Conservation (phyloP, 129 eudicot genomes). For the Apium graveolens region DNA sequence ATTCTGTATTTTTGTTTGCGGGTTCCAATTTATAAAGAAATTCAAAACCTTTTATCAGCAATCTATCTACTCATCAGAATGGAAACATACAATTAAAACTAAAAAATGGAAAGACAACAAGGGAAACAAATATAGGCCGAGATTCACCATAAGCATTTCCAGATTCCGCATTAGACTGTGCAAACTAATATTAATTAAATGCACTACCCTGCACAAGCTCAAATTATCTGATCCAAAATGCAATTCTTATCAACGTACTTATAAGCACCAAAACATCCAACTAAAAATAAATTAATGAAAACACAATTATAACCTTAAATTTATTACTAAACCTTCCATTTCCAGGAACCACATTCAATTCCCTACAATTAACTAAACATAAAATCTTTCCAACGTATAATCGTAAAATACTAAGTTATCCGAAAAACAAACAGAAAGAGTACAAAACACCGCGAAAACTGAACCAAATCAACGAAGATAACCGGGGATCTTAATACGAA, state of each 20-base stretch:
- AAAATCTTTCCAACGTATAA: background rate
- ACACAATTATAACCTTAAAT: background rate
- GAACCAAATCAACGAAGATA: conserved; percentile 39
- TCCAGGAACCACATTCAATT: background rate
- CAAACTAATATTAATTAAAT: no score
- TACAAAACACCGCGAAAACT: background rate
- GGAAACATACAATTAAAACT: background rate
- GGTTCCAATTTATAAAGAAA: no score
- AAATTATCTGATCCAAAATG: background rate
- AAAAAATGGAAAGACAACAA: background rate
- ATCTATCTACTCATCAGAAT: background rate
- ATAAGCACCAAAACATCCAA: background rate
- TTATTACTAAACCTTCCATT: background rate
- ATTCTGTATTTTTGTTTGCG: background rate
- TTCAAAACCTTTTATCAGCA: background rate
- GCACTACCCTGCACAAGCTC: background rate
- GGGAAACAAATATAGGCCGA: background rate
- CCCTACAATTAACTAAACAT: background rate
- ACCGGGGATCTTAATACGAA: conserved; percentile 89
- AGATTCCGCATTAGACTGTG: background rate
- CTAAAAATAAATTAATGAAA: background rate
- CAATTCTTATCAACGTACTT: background rate
- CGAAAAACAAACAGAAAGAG: background rate
- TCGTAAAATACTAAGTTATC: no score
- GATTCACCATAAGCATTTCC: background rate